Base-by-base conservation (phyloP, 2,329 filamentous ascomycete species). In the Arthrobotrys musiformis region DNA sequence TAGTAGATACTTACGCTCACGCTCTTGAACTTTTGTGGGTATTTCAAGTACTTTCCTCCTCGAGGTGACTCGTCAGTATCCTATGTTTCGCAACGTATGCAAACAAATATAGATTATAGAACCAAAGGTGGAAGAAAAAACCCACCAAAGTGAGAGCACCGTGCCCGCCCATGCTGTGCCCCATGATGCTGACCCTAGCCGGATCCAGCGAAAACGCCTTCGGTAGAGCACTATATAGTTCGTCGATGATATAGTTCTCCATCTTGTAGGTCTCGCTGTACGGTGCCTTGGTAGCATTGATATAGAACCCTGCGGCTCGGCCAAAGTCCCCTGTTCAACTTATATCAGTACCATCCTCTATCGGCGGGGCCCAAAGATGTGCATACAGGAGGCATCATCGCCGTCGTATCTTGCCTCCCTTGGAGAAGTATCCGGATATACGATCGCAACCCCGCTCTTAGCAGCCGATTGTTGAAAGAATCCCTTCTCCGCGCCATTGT, bases 111-210 rank as follows among this genome's bases (percentile, higher is more conserved):
- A n/a, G 5, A 30, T n/a, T n/a, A n/a, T n/a, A n/a, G n/a, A 1
- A 2, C 5, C n/a, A 15, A 42, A 13, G 22, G 17, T 4, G 26
- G n/a, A 7, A n/a, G 11, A n/a, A 7, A 77, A 22, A 6, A 77
- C 82, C 58, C 82, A 89, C 87, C 81, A 98, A 85, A 52, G 94
- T 97, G 81, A 99, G 86, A 50, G 95, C 95, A 79, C 95, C 95
- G 84, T 99, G 95, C 0, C 95, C 95, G 80, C 95, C 95, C 95
- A 99, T 99, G 81, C 91, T 94, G 86, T 99, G 95, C 4, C 95
- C 95, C 44, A 92, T 93, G 81, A 99, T 95, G 84, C 90, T 91
- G 68, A 97, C 90, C 44, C 91, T 87, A 28, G 82, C 84, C 0
- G 84, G 82, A 83, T 98, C 94, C 30, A 99, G 86, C 30, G 88